Evolutionary conservation across 176 grass and related monocot genomes (phyloP), one percentile per base, ranked within the genome.

Genomic region (Aegilops speltoides): DNA sequence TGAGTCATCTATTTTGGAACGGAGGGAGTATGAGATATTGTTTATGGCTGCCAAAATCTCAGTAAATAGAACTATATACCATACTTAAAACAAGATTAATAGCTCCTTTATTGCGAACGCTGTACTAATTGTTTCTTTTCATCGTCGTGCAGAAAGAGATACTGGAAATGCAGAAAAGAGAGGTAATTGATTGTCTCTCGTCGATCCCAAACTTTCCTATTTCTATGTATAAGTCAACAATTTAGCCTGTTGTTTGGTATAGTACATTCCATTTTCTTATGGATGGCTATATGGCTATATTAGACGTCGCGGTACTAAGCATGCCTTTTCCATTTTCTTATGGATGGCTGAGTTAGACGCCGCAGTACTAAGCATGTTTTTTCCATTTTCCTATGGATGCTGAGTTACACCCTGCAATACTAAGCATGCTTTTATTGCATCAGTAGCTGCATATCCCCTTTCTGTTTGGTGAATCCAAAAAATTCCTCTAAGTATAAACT

Each of bases 141-240:
- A 64, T 64, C 6, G 28, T 63, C 36, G n/a, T 91, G 79, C 85
- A 99, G 97, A 83, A 25, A 52, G 87, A 99, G 68, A 91, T 94
- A 46, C 82, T 89, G 86, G 85, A 93, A 86, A 79, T 62, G 73
- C 89, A 99, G 84, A 91, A 93, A 61, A 93, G 90, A 66, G 89
- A 97, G 94, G 97, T 99, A 97, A 83, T 76, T 84, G 2, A 16
- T 82, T 71, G 16, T 72, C 19, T 16, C 56, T 32, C 56, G 19
- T 24, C 7, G 15, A 28, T 41, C 0, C 29, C 25, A 68, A 45
- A 43, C 0, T 57, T 87, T 52, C 43, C 7, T 73, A 5, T 65
- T 19, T 56, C 52, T 43, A 24, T 36, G 11, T 73, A 22, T 24
- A 43, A 29, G 11, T 54, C 34, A 73, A 43, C 1, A 9, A 33